Percentiles rank a stretch among this genome's conserved stretches.
Evolutionary conservation across 2,329 filamentous ascomycete species (phyloP).

Genomic region (Colletotrichum costaricense): DNA sequence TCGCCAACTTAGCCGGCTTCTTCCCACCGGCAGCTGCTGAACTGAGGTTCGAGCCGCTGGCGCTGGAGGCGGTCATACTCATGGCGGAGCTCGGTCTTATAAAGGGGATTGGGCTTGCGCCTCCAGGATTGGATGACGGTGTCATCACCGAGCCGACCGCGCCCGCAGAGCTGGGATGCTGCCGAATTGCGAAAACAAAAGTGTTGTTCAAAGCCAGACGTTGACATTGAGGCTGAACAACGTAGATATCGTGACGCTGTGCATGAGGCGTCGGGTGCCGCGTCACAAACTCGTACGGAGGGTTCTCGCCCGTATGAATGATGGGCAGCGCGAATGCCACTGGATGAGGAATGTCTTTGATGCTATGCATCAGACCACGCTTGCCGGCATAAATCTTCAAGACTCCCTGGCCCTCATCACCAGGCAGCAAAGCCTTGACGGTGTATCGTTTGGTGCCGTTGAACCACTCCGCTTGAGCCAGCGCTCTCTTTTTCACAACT

Average conservation of each 20-base stretch:
- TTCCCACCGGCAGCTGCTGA: slow-evolving; percentile 66
- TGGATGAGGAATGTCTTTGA: slow-evolving; percentile 94
- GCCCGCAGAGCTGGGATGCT: slow-evolving; percentile 77
- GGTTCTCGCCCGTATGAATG: slow-evolving; percentile 90
- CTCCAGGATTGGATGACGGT: slow-evolving; percentile 59
- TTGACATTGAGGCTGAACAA: slow-evolving; percentile 94
- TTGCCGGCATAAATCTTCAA: slow-evolving; percentile 95
- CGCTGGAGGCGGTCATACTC: slow-evolving; percentile 72
- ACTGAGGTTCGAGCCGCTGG: slow-evolving; percentile 67
- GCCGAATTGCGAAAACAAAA: slow-evolving; percentile 95
- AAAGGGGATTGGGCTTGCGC: slow-evolving; percentile 70
- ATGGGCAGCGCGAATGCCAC: slow-evolving; percentile 91
- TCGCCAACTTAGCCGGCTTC: slow-evolving; percentile 95
- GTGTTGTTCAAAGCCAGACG: slow-evolving; percentile 94
- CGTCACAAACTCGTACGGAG: slow-evolving; percentile 91
- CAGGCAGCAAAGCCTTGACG: slow-evolving; percentile 90
- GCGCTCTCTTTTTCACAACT: slow-evolving; percentile 82
- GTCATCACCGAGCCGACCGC: slow-evolving; percentile 51
- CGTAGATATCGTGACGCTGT: slow-evolving; percentile 96
- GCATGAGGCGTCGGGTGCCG: slow-evolving; percentile 97
- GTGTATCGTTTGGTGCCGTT: slow-evolving; percentile 90
- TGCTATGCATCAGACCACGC: slow-evolving; percentile 95
- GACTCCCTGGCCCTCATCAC: slow-evolving; percentile 88
- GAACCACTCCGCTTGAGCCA: slow-evolving; percentile 94
- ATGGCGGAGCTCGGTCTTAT: slow-evolving; percentile 70